Base-by-base conservation (phyloP, 192 early-diverging fungal species). In the Diversispora epigaea region DNA sequence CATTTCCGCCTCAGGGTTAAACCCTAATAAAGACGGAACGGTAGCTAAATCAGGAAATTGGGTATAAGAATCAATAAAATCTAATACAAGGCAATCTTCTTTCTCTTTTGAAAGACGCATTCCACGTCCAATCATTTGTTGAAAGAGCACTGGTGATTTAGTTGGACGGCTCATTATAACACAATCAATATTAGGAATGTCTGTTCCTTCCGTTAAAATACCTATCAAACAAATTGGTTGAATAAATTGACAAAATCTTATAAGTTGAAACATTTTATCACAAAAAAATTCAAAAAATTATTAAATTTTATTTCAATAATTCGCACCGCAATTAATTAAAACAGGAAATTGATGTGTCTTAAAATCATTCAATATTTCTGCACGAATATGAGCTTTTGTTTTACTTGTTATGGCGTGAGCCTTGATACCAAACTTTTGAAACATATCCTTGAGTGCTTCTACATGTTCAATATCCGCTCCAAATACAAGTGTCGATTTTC, bases 41-140 rank as follows among this genome's bases (percentile, higher is more conserved):
- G 90, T 95, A 39, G 90, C 81, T 6, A 92, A 81, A 6, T 83
- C 78, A 11, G 75, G 77, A 9, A 74, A 68, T 44, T 80, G 73
- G 1, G 67, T 60, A 54, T 93, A 84, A n/a, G 82, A 82, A 77
- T 98, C 95, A 54, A 93, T 89, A 82, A 96, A 92, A 75, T 98
- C 96, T 40, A 96, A 76, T 0, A 96, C 85, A 25, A 95, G 78
- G 71, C 96, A 96, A 71, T 93, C 85, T 3, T 78, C 69, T 78
- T 98, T 98, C 1, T 77, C 84, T 12, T 78, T 70, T 62, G 77
- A 73, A 12, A 86, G 60, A 3, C 95, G 86, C 88, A 98, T 85
- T 1, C 96, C 96, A 40, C 96, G 89, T 12, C 96, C 96, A 46
- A 98, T 77, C 96, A 98, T 98, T 83, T 98, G 96, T 71, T 93